These are phyloP conservation scores for Ambrosiella xylebori DNA, from an alignment of 2,329 filamentous ascomycete genomes.

Conservation along the genomic window DNA sequence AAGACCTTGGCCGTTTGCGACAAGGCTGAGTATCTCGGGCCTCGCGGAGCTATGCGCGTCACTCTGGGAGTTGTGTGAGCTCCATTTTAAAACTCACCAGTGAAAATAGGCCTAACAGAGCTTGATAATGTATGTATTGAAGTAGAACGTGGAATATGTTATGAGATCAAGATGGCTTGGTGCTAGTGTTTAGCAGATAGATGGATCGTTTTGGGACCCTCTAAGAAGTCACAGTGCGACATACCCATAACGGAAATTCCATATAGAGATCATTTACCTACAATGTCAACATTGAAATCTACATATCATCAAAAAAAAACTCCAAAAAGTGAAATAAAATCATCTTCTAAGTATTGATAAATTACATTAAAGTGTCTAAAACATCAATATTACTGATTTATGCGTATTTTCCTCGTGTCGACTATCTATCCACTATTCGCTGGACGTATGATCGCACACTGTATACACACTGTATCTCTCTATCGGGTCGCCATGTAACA, in stretches of 20 bases:
- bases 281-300: too few relatives aligned
- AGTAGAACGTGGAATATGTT: not conserved
- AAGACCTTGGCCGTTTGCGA: conserved; percentile 6
- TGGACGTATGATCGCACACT: not conserved
- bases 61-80: not conserved
- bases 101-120: not conserved
- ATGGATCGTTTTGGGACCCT: not conserved
- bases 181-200: not conserved
- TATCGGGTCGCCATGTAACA: not conserved
- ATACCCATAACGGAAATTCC: too few relatives aligned
- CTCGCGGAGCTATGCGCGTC: not conserved
- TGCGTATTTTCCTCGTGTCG: not conserved
- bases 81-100: conserved; percentile 5
- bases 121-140: not conserved
- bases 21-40: conserved; percentile 7
- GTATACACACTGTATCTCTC: conserved; percentile 4
- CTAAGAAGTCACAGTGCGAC: not conserved
- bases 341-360: too few relatives aligned
- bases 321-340: too few relatives aligned
- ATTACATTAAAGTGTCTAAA: too few relatives aligned
- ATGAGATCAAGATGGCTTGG: not conserved
- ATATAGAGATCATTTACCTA: too few relatives aligned
- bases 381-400: not conserved
- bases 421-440: not conserved
- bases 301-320: too few relatives aligned